Base-by-base conservation (phyloP, 2,329 filamentous ascomycete genomes). In the Penicillium italicum region DNA sequence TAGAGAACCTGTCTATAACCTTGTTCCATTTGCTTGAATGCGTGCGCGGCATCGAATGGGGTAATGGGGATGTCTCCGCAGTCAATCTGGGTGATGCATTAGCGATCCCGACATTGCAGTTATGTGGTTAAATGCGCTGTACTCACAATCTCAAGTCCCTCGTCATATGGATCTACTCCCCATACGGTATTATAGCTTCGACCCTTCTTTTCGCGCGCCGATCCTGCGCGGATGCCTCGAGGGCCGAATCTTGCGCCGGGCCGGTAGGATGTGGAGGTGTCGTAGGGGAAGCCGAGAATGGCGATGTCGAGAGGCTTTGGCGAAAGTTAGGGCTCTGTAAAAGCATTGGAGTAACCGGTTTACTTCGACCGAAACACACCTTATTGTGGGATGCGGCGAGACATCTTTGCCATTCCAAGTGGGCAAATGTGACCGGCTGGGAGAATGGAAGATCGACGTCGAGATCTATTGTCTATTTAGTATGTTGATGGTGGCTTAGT, bases 251-350 rank as follows among this genome's bases (percentile, higher is more conserved):
- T 61, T 16, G 69, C 66, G 18, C 69, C 68, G 4, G 68, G 66
- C 4, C 69, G 63, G 55, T 71, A 73, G 28, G 65, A 68, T 0
- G 64, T 67, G 16, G 65, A 63, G 4, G 69, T 72, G 55, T 73
- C 70, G 52, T 67, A 73, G 10, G 70, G 71, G 46, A 71, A 63
- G 11, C 70, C 71, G 11, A 72, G 57, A 46, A 72, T 58, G 10
- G 62, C 65, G 50, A 72, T 71, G 53, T 70, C 69, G 18, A 69
- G 54, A 5, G 63, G 60, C 45, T 55, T 14, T 30, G 22, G n/a
- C 11, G 57, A 14, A 12, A 6, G 22, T 44, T 44, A 37, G 20
- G 4, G 20, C 14, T 12, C 10, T 7, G 11, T 18, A 6, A 12
- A 10, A 9, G 14, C 2, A 33, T 36, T 22, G 40, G n/a, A n/a